These are phyloP conservation scores for Staphylotrichum tortipilum DNA, from an alignment of 495 filamentous ascomycete species.

Conservation along the genomic window DNA sequence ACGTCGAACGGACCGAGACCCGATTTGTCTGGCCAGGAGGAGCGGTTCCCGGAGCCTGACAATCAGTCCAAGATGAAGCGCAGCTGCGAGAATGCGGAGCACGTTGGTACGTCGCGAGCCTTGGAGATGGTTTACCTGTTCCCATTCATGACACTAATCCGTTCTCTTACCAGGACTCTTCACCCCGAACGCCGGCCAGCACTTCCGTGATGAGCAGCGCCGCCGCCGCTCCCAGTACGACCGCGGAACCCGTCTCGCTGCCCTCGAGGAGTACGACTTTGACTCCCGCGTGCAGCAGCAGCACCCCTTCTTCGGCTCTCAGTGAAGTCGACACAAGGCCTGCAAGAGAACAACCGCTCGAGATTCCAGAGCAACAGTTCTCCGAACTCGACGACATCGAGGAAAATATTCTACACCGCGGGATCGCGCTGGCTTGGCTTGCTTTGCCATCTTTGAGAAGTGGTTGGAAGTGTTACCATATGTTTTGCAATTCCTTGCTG, in stretches of 20 bases:
- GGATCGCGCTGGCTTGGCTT: constrained; percentile 7
- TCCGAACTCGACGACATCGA: not conserved
- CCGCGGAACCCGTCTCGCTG: constrained; percentile 55
- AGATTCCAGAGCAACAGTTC: not conserved
- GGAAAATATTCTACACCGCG: constrained; percentile 1
- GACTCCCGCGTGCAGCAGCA: constrained; percentile 28
- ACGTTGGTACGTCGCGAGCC: constrained; percentile 55
- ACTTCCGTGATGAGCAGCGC: constrained; percentile 66
- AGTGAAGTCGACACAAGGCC: constrained; percentile 6
- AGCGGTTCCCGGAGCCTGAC: constrained; percentile 65
- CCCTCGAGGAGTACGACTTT: constrained; percentile 52
- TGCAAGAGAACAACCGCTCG: not conserved
- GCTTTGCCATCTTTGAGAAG: constrained; percentile 19
- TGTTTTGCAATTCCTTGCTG: constrained; percentile 17
- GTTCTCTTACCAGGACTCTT: constrained; percentile 52
- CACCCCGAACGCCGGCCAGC: constrained; percentile 62
- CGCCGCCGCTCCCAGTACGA: constrained; percentile 70
- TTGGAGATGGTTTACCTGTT: not conserved
- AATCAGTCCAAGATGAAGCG: constrained; percentile 79
- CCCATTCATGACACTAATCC: not conserved
- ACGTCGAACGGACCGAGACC: constrained; percentile 35
- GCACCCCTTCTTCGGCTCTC: constrained; percentile 21
- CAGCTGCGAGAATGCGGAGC: constrained; percentile 75
- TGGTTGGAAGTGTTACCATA: constrained; percentile 16
- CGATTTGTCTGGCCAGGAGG: constrained; percentile 48